Base-by-base conservation (phyloP, 75 land plant genomes). In the Chamaecyparis obtusa region DNA sequence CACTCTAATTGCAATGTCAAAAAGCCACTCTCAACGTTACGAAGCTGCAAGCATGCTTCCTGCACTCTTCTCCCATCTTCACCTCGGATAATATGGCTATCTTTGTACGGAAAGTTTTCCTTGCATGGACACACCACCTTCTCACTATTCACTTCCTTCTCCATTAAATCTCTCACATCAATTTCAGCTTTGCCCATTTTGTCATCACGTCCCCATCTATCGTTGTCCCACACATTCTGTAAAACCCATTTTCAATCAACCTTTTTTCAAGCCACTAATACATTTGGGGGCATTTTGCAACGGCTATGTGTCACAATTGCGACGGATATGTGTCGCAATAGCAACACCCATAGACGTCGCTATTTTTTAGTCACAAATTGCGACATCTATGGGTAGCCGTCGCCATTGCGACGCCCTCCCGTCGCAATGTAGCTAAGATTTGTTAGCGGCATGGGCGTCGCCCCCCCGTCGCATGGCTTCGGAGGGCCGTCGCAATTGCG, bases 181-280 rank as follows among this genome's bases (percentile, higher is more conserved):
- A 94, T 81, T 35, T 91, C 88, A 43, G 93, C 95, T 17, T 89
- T 85, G 10, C 95, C 95, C 92, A 92, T 91, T 37, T 36, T 44
- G 84, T 94, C 95, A 87, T 92, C 94, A 2, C 30, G 64, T 19
- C 89, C 87, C 35, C 51, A 49, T 49, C 86, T 92, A 83, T 94
- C 95, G 6, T 90, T 87, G 86, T 94, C 95, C 87, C 85, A 91
- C 35, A 94, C 91, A 30, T 87, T 72, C 95, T 93, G 90, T 39
- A 88, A 72, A 72, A 30, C n/a, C 32, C 74, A 56, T 19, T 3
- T 19, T 19, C 0, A 56, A 16, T 17, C 21, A n/a, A n/a, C n/a
- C 3, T 4, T 0, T 16, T 56, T 17, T 56, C 60, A 3, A 56
- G 17, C 5, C 17, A 17, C 1, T 17, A 0, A 16, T 39, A 39